These are phyloP conservation scores for Astraeus odoratus DNA, from an alignment of 768 basidiomycete species.

Conservation along the genomic window DNA sequence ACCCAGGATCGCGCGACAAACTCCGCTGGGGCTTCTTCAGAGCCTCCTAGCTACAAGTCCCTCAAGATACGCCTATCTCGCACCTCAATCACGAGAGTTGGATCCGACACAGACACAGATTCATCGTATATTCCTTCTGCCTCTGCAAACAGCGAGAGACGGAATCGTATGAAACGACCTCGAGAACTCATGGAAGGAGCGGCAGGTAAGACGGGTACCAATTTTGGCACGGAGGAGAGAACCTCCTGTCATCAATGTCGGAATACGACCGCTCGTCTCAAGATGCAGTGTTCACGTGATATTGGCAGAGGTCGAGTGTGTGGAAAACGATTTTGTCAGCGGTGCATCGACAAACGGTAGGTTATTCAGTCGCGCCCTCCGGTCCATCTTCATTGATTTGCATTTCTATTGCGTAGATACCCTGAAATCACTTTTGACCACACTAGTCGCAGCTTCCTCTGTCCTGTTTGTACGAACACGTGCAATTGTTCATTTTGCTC, in stretches of 20 bases:
- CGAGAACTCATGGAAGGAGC: background rate
- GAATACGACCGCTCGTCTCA: constrained; percentile 17
- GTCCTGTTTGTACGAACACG: constrained; percentile 37
- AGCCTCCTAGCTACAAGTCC: background rate
- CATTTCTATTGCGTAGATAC: constrained; percentile 24
- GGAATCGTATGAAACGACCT: background rate
- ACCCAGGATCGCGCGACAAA: background rate
- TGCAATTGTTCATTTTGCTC: constrained; percentile 48
- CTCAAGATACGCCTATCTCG: constrained; percentile 10
- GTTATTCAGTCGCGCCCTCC: constrained; percentile 1
- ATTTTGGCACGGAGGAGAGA: background rate
- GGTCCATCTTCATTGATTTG: background rate
- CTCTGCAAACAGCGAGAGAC: constrained; percentile 4
- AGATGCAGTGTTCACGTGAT: constrained; percentile 30
- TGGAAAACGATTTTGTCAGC: constrained; percentile 29
- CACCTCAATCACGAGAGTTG: background rate
- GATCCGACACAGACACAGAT: constrained; percentile 10
- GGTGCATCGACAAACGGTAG: constrained; percentile 30
- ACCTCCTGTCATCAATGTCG: constrained; percentile 35
- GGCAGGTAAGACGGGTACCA: background rate
- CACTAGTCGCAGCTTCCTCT: constrained; percentile 27
- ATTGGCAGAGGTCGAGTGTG: constrained; percentile 16
- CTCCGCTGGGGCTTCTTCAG: background rate
- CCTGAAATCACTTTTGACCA: constrained; percentile 32
- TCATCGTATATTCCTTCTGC: background rate